Base-by-base conservation (phyloP, 192 early-diverging fungal species). In the Haplosporangium gracile region DNA sequence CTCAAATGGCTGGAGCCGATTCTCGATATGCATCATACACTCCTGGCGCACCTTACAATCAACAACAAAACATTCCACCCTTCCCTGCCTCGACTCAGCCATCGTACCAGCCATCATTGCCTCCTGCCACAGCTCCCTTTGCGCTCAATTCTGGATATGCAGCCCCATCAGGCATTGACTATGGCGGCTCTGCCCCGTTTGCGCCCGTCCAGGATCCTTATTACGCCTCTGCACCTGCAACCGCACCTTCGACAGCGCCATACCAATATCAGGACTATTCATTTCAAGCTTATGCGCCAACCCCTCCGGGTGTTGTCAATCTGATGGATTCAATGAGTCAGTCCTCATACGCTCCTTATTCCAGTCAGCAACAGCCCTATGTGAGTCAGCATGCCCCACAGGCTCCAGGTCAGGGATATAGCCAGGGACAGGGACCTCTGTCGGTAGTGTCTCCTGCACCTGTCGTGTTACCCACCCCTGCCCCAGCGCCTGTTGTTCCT, bases 51-150 rank as follows among this genome's bases (percentile, higher is more conserved):
- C 76, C 76, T 11, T 76, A 90, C n/a, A 73, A 26, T 26, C 78
- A 75, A n/a, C 88, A 82, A 49, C 26, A 43, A 36, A 0, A 26
- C 13, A 65, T 65, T 11, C 60, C 60, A 65, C 29, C 60, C 60
- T 65, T 65, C 29, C 60, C 60, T 32, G 11, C 2, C 13, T 65
- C 60, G 13, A 29, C 72, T 65, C 82, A 78, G n/a, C 49, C 49
- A 26, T 34, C 65, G 18, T 87, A 89, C 32, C 81, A 83, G n/a
- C 26, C 85, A 34, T 8, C 91, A 74, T 5, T 39, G 79, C 15
- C 89, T 68, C 72, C 88, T 77, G 81, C 83, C 26, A 83, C 76
- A 34, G 82, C 83, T 36, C 72, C 92, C 32, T 78, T 72, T 36
- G 89, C 75, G 70, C 76, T 77, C 7, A 55, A 69, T 18, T 29